phyloP scores from a whole-genome alignment of 73 alveolate genomes.

The Blepharisma stoltei region DNA sequence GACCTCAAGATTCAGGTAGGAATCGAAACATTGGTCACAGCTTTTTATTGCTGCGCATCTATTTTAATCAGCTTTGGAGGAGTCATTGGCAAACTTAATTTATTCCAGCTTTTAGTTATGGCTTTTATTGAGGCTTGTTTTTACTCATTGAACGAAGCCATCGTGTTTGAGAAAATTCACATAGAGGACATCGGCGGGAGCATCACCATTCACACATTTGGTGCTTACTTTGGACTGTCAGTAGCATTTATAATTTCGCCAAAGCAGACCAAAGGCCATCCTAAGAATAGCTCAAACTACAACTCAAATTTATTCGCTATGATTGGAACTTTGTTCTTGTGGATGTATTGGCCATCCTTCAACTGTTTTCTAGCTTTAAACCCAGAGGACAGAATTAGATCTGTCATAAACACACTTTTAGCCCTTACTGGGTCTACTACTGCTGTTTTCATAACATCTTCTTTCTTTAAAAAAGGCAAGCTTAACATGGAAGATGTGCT shows the following conservation, averaged over 20 bases:
- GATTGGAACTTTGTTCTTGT: conserved; percentile 76
- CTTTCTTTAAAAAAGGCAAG: conserved; percentile 53
- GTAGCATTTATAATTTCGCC: conserved; percentile 48
- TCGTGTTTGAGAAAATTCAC: conserved; percentile 37
- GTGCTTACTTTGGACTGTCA: conserved; percentile 76
- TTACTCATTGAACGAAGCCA: conserved; percentile 60
- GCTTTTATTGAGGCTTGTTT: conserved; percentile 55
- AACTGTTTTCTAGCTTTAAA: conserved; percentile 69
- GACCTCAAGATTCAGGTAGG: conserved; percentile 39
- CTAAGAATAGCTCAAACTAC: conserved; percentile 57
- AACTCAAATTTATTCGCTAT: conserved; percentile 64
- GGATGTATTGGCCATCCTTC: conserved; percentile 84
- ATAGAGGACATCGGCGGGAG: conserved; percentile 82
- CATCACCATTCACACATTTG: conserved; percentile 74
- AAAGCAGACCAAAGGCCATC: conserved; percentile 41
- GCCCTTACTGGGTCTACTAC: conserved; percentile 58
- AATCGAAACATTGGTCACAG: conserved; percentile 40
- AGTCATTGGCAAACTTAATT: conserved; percentile 69
- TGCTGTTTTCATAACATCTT: conserved; percentile 58
- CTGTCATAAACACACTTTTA: conserved; percentile 64
- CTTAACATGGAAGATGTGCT: conserved; percentile 66
- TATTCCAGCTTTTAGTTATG: conserved; percentile 53
- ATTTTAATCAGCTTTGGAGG: conserved; percentile 77
- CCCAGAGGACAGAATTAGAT: conserved; percentile 45
- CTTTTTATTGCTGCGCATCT: conserved; percentile 74